Conservation (phyloP, 148 eudicot species). For the Camellia granthamiana region DNA sequence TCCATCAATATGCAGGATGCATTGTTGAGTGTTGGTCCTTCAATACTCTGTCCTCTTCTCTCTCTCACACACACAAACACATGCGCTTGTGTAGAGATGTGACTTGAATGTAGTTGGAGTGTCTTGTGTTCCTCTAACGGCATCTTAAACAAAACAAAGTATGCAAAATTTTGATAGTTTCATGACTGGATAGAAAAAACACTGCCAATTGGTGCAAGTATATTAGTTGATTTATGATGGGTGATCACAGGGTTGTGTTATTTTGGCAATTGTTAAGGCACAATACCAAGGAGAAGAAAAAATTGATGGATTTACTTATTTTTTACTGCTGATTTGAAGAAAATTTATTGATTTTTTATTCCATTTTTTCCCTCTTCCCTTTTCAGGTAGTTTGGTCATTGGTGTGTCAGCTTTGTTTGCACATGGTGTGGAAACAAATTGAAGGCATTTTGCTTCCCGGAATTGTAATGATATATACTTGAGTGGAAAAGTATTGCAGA, state of each 20-base stretch:
- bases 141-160: background rate
- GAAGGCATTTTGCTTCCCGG: slow-evolving; percentile 3
- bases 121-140: background rate
- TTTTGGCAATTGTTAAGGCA: background rate
- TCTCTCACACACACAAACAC: too few relatives aligned
- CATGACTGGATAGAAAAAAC: background rate
- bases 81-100: too few relatives aligned
- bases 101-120: background rate
- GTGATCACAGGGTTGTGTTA: background rate
- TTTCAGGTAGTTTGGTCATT: background rate
- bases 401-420: background rate
- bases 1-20: too few relatives aligned
- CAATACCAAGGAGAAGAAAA: too few relatives aligned
- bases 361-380: background rate
- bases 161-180: background rate
- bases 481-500: background rate
- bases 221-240: background rate
- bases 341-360: too few relatives aligned
- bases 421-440: background rate
- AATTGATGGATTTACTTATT: background rate
- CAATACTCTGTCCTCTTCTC: too few relatives aligned
- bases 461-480: too few relatives aligned
- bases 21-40: too few relatives aligned
- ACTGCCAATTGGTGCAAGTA: background rate
- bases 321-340: background rate